These are phyloP conservation scores for Penicillium fimorum DNA, from an alignment of 495 filamentous ascomycete species.

Conservation along the genomic window DNA sequence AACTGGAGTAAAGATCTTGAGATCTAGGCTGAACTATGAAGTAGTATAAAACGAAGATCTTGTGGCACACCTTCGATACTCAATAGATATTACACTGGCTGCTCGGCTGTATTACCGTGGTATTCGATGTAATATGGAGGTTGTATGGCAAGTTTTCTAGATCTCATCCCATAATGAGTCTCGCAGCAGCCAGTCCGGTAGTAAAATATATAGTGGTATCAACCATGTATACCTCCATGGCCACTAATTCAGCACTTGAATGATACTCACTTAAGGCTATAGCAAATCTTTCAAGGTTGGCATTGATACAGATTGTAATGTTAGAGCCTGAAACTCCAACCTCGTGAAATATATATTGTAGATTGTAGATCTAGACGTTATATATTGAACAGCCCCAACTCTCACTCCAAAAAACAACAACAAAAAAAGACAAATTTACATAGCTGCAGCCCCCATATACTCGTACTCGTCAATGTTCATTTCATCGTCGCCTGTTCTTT, in stretches of 20 bases:
- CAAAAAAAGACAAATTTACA: background rate
- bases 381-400: background rate
- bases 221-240: background rate
- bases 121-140: background rate
- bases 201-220: no score
- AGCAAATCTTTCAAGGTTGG: background rate
- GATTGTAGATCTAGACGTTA: background rate
- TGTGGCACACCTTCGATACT: background rate
- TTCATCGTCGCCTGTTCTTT: background rate
- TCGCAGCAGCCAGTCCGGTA: background rate
- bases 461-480: background rate
- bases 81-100: background rate
- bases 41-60: background rate
- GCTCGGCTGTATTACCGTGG: background rate
- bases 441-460: background rate
- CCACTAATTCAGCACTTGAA: background rate
- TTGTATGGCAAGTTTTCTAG: background rate
- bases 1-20: slow-evolving; percentile 7
- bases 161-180: background rate
- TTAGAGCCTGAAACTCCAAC: background rate
- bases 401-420: background rate
- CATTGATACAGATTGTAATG: background rate
- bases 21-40: background rate
- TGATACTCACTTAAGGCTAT: background rate
- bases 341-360: background rate